These are phyloP conservation scores for Russula sp. DNA, from an alignment of 768 basidiomycete species.

Conservation along the genomic window DNA sequence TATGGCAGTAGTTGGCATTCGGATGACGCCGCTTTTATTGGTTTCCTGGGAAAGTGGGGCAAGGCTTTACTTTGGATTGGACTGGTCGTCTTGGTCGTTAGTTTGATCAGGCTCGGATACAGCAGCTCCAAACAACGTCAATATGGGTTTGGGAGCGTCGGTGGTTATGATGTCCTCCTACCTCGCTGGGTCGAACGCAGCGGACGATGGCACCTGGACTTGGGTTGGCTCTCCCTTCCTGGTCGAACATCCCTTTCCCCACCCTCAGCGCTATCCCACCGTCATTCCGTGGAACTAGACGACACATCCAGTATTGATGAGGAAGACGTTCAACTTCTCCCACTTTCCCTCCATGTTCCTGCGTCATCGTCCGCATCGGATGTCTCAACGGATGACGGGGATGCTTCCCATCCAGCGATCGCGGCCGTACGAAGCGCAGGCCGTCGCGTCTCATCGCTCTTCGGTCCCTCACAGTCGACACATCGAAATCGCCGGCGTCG, in stretches of 20 bases:
- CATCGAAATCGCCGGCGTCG: constrained; percentile 41
- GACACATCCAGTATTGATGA: constrained; percentile 36
- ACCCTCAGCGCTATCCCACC: constrained; percentile 7
- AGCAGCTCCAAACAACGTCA: constrained; percentile 58
- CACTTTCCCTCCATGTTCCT: constrained; percentile 59
- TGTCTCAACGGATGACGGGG: constrained; percentile 43
- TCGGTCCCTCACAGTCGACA: constrained; percentile 33
- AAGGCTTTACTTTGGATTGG: constrained; percentile 86
- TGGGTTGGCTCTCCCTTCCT: constrained; percentile 55
- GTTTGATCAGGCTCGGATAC: constrained; percentile 54
- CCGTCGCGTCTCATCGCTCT: constrained; percentile 51
- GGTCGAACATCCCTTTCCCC: constrained; percentile 22
- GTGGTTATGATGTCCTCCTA: constrained; percentile 75
- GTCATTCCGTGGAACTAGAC: constrained; percentile 11
- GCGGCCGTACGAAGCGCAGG: constrained; percentile 53
- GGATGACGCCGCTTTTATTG: constrained; percentile 96
- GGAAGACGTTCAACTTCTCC: constrained; percentile 50
- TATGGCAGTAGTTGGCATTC: constrained; percentile 99
- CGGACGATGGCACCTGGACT: constrained; percentile 71
- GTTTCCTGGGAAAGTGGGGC: constrained; percentile 87
- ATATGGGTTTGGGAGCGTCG: constrained; percentile 56
- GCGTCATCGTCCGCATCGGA: constrained; percentile 53
- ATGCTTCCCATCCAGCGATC: constrained; percentile 45
- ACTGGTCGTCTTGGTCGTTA: constrained; percentile 64
- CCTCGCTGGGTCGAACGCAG: constrained; percentile 70